These are phyloP conservation scores for Calonectria pauciramosa DNA, from an alignment of 2,329 filamentous ascomycete genomes.

Conservation along the genomic window DNA sequence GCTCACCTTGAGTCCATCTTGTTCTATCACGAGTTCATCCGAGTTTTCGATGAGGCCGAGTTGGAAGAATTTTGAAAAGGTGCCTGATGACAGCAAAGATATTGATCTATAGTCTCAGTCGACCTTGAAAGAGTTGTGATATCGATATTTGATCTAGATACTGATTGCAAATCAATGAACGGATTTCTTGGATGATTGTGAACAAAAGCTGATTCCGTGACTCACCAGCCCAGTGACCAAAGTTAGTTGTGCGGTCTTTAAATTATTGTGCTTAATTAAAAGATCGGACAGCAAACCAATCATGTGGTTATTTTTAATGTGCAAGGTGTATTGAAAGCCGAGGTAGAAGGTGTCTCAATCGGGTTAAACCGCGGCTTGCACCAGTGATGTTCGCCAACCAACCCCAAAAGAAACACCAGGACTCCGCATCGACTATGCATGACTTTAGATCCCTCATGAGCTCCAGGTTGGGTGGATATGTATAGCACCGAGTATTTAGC, in stretches of 20 bases:
- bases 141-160: background rate
- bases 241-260: too few species aligned
- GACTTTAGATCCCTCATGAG: background rate
- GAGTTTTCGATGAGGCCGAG: background rate
- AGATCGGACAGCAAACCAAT: background rate
- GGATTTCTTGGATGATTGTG: accelerated
- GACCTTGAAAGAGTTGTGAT: background rate
- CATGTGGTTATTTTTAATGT: background rate
- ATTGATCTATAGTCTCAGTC: background rate
- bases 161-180: background rate
- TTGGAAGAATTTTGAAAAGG: background rate
- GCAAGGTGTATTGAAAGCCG: background rate
- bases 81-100: background rate
- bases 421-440: background rate
- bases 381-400: background rate
- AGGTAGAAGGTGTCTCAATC: background rate
- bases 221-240: too few species aligned
- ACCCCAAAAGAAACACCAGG: background rate
- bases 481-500: background rate
- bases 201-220: too few species aligned
- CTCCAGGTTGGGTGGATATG: background rate
- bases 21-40: background rate
- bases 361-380: background rate
- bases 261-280: too few species aligned
- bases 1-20: background rate